Base-by-base conservation (phyloP, 1,284 basidiomycete genomes). In the Cryptococcus sp. region DNA sequence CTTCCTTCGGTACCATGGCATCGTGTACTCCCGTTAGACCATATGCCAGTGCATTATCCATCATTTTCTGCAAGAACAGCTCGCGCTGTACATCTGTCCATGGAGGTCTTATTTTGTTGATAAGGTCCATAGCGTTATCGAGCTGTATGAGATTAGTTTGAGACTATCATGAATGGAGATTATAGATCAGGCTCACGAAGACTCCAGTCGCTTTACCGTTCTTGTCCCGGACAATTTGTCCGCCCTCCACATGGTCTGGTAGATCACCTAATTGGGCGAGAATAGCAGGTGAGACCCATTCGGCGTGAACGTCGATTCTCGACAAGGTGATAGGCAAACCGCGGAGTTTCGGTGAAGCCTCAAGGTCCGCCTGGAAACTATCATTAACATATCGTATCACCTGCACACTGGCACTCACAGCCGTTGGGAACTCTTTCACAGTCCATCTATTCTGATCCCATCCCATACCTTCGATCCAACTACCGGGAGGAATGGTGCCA, bases 1-100 rank as follows among this genome's bases (percentile, higher is more conserved):
- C 80, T 0, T 77, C 75, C 0, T 81, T 79, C 11, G 74, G 73
- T 0, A 85, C 80, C 13, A 78, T 80, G 0, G 91, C 92, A 67
- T 95, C 91, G 60, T 94, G 90, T 5, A 95, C 84, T 11, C 83
- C 86, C 0, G 88, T 91, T 49, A 96, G 73, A 3, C 92, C 92
- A 46, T 84, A 82, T 2, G 81, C 79, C 13, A 91, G 78, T 0
- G 87, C 89, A 64, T 89, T 85, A 36, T 77, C 74, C 50, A 87
- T 80, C 0, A 88, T 81, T 14, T 79, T 78, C n/a, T 83, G 76
- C 54, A 89, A 86, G 67, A 82, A 88, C 15, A 80, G 76, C 37
- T 79, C 68, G 68, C 86, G 80, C 61, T 86, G 82, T 5, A 74
- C 69, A 36, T 85, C 80, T 0, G 83, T 83, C 80, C 84, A 85